Base-by-base conservation (phyloP, 1,284 basidiomycete species). In the Sporisorium scitamineum region DNA sequence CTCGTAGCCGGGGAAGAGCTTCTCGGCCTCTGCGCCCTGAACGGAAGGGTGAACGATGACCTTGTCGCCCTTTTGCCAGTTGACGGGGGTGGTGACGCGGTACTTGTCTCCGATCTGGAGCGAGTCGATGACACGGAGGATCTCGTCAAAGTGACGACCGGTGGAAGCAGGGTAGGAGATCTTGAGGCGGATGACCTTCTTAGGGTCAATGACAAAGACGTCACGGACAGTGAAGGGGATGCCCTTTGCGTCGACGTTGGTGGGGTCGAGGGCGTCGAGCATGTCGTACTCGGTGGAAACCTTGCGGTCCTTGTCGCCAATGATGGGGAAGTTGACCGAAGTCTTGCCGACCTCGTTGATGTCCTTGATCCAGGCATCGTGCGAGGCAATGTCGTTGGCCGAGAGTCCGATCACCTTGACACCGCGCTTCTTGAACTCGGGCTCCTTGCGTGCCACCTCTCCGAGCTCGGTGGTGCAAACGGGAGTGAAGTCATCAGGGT, bases 31-130 rank as follows among this genome's bases (percentile, higher is more conserved):
- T 47, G 95, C 94, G 82, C 92, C 92, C 61, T 87, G 88, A 54
- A 98, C 94, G 9, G 89, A 87, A n/a, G 94, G 93, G 87, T 97
- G 95, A 45, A 99, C 91, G 82, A 99, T 97, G 64, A 98, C 95
- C 84, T 94, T 91, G 18, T 95, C 92, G 51, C 94, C 95, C 85
- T 91, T 91, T 74, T 92, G 90, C 96, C 96, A 98, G 90, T 97
- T 95, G 73, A 93, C 94, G n/a, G 85, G 94, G 86, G 82, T 90
- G 88, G 86, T 86, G 63, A 88, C 79, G 67, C 86, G 86, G 63
- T 81, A 70, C 58, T 70, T 71, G 89, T 98, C 95, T 53, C 94
- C 93, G 69, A 96, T 89, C 86, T 99, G 97, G 63, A 99, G 90
- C 54, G 94, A 91, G 86, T 94, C 92, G 76, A 94, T 87, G 60